These are phyloP conservation scores for Huntiella savannae DNA, from an alignment of 2,329 filamentous ascomycete genomes.

Conservation along the genomic window DNA sequence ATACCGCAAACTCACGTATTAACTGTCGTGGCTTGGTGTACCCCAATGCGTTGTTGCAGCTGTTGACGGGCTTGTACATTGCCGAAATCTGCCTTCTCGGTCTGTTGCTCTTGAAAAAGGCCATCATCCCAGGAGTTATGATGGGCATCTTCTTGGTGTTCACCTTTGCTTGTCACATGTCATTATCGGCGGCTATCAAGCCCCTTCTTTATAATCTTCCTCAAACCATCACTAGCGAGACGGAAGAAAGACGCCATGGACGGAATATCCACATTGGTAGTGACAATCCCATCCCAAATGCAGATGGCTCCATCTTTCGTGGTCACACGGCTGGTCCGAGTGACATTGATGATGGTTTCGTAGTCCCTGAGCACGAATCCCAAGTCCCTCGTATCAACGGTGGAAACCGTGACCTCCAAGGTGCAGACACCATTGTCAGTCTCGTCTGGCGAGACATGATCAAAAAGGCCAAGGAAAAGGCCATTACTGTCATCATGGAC, in stretches of 20 bases:
- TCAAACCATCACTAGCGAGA: slow-evolving; percentile 41
- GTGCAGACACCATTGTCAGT: slow-evolving; percentile 19
- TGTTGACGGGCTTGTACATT: slow-evolving; percentile 69
- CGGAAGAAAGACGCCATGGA: slow-evolving; percentile 7
- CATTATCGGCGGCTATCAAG: slow-evolving; percentile 51
- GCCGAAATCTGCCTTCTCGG: slow-evolving; percentile 69
- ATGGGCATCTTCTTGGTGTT: slow-evolving; percentile 63
- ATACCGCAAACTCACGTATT: slow-evolving; percentile 61
- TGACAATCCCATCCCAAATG: slow-evolving; percentile 8
- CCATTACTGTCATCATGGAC: slow-evolving; percentile 9
- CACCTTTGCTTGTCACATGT: slow-evolving; percentile 56
- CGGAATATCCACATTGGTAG: slow-evolving; percentile 10
- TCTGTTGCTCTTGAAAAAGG: slow-evolving; percentile 52
- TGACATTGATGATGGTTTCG: slow-evolving; percentile 13
- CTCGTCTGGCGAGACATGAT: slow-evolving; percentile 14
- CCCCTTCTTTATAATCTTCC: slow-evolving; percentile 66
- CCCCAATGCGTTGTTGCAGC: slow-evolving; percentile 69
- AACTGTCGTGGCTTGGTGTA: slow-evolving; percentile 82
- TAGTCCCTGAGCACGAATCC: slow-evolving; percentile 12
- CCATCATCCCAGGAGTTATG: slow-evolving; percentile 50
- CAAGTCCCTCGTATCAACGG: slow-evolving; percentile 11
- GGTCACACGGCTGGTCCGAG: background rate
- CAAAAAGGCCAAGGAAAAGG: slow-evolving; percentile 19
- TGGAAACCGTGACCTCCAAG: slow-evolving; percentile 21
- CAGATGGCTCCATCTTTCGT: background rate